Evolutionary conservation across 176 grass and related monocot species (phyloP).

Genomic region (bread wheat (Triticum aestivum)): IWGSC_CS_RefSeq_v2.1 NC_057809.1:76673997-76674496

Average conservation of each 20-base stretch:
- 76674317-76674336: slow-evolving; percentile 83
- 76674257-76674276: too few relatives aligned
- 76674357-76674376: not conserved
- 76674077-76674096: not conserved
- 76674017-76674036: not conserved
- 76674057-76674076: not conserved
- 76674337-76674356: slow-evolving; percentile 85
- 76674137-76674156: too few relatives aligned
- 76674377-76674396: slow-evolving; percentile 19
- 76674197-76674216: too few relatives aligned
- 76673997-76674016: not conserved
- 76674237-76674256: too few relatives aligned
- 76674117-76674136: too few relatives aligned
- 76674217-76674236: too few relatives aligned
- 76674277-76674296: slow-evolving; percentile 15
- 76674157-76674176: too few relatives aligned
- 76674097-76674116: too few relatives aligned
- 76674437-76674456: slow-evolving; percentile 62
- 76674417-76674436: slow-evolving; percentile 84
- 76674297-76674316: slow-evolving; percentile 58
- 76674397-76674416: slow-evolving; percentile 31
- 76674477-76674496: slow-evolving; percentile 88
- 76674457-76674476: slow-evolving; percentile 72
- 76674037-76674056: not conserved
- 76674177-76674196: too few relatives aligned